Evolutionary conservation across 148 eudicot genomes (phyloP), one percentile per base, ranked within the genome.

Genomic region (Persicaria tinctoria): DNA sequence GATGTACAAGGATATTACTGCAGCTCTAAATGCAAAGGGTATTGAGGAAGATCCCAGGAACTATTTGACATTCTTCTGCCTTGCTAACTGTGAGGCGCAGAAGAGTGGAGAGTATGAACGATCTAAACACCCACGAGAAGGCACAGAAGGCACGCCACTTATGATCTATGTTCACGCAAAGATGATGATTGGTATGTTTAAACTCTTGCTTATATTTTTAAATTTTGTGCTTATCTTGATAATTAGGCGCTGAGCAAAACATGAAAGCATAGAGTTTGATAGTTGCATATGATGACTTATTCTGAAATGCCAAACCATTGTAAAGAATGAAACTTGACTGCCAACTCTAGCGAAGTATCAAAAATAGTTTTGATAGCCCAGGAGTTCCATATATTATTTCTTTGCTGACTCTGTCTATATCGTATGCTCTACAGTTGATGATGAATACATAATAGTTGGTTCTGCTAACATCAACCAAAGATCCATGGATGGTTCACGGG

Each of bases 161-260:
- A 91, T 91, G 96, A 91, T 91, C 80, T 91, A 91, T 80, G 96
- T 91, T 74, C 96, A 91, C 74, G 77, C 96, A 32, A 91, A 91
- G 74, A 91, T 91, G 96, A 91, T 91, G 96, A 91, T 91, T 8
- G 96, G 96, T 91, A 81, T 46, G 79, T 46, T 38, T 23, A n/a
- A 17, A 23, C 50, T 68, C 8, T 32, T 38, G 18, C 23, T 49
- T 14, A 5, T 47, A 68, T 16, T 11, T 0, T 5, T 32, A n/a
- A n/a, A 5, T 17, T 46, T 47, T 70, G 5, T 73, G 8, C 20
- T 5, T 27, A 27, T 27, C 32, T 53, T 23, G 23, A 27, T 51
- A n/a, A 8, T 27, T 0, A 27, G 1, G 1, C 32, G 4, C n/a
- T 44, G 12, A n/a, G n/a, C n/a, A 5, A 20, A 27, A 1, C 32